These are phyloP conservation scores for Fusarium buharicum DNA, from an alignment of 2,329 filamentous ascomycete species.

Conservation along the genomic window DNA sequence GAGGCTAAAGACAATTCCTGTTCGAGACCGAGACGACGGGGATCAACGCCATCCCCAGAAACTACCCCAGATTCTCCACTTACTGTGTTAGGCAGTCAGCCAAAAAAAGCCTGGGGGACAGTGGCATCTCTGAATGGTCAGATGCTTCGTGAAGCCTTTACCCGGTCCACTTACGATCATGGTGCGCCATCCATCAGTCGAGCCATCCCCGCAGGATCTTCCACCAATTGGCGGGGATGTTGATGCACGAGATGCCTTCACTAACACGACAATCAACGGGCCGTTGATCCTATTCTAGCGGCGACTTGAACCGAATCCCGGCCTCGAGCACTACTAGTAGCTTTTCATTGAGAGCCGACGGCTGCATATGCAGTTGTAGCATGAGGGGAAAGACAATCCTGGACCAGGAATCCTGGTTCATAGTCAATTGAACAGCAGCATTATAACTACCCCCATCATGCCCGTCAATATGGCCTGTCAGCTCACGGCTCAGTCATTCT, in stretches of 20 bases:
- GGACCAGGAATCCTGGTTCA: not conserved
- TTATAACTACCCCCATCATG: conserved; percentile 22
- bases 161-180: conserved; percentile 38
- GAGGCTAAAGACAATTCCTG: conserved; percentile 2
- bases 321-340: conserved; percentile 3
- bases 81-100: conserved; percentile 3
- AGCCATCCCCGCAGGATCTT: conserved; percentile 36
- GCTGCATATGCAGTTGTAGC: not conserved
- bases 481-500: not conserved
- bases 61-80: conserved; percentile 43
- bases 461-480: conserved; percentile 4
- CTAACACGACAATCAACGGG: conserved; percentile 24
- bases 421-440: not conserved
- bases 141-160: conserved; percentile 21
- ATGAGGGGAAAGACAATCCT: conserved; percentile 20
- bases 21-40: conserved; percentile 9
- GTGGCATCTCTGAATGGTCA: conserved; percentile 28
- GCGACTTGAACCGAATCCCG: conserved; percentile 13
- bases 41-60: conserved; percentile 24
- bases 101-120: conserved; percentile 19
- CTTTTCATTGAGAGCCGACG: not conserved
- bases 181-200: conserved; percentile 9
- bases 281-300: conserved; percentile 42
- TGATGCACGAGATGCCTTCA: conserved; percentile 7
- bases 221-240: conserved; percentile 34